Evolutionary conservation across 345 rosid species (phyloP).

Genomic region (Rhodamnia argentea): DNA sequence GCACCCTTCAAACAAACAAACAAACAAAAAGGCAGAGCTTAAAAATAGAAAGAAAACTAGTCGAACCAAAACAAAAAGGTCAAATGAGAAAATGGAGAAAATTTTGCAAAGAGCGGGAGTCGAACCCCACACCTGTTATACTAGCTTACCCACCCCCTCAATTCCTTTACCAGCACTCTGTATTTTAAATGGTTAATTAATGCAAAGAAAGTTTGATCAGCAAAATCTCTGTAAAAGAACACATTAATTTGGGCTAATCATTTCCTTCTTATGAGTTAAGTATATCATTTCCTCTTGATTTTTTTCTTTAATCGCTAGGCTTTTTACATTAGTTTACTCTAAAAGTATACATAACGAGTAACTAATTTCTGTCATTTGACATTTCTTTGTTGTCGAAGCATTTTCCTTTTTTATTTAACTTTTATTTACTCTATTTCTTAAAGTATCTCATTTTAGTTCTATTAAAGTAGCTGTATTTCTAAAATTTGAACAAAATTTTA

Average conservation of each 20-base stretch:
- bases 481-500: neutral
- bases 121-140: neutral
- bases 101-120: neutral
- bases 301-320: no score
- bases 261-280: neutral
- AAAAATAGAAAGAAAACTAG: no score
- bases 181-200: neutral
- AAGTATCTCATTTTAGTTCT: neutral
- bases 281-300: neutral
- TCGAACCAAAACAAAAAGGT: neutral
- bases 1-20: no score
- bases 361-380: neutral
- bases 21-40: no score
- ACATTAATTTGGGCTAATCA: no score
- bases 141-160: neutral
- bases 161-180: no score
- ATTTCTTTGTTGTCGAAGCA: neutral
- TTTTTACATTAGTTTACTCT: no score
- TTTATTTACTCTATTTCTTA: neutral
- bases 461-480: neutral
- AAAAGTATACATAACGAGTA: neutral
- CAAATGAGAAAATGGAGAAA: neutral
- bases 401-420: neutral
- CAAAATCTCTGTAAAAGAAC: neutral
- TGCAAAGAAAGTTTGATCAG: neutral